Conservation (phyloP, 768 basidiomycete genomes). For the Coprinopsis marcescibilis region DNA sequence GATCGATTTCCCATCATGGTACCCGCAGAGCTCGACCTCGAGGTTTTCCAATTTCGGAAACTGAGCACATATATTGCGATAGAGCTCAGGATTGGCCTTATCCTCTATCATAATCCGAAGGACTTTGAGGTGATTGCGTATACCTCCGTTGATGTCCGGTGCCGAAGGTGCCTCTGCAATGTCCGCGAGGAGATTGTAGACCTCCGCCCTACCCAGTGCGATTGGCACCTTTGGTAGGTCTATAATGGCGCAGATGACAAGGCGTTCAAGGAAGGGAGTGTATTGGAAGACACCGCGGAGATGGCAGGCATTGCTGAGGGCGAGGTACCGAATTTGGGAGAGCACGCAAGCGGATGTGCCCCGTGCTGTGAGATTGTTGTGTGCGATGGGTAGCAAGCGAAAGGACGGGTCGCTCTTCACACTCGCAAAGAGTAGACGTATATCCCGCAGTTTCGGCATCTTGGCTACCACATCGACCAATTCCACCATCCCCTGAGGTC, state of each 20-base stretch:
- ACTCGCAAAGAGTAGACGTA: conserved; percentile 30
- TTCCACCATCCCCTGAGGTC: conserved; percentile 18
- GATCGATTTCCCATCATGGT: conserved; percentile 33
- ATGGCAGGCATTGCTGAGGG: conserved; percentile 33
- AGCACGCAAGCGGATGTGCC: conserved; percentile 21
- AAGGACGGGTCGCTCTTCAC: conserved; percentile 22
- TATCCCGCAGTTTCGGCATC: conserved; percentile 29
- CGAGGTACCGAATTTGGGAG: conserved; percentile 27
- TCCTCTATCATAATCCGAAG: conserved; percentile 38
- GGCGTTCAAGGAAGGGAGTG: conserved; percentile 24
- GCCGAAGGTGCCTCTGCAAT: conserved; percentile 12
- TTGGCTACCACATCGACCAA: conserved; percentile 27
- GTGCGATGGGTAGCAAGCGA: conserved; percentile 17
- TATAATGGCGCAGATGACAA: conserved; percentile 33
- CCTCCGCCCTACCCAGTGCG: conserved; percentile 26
- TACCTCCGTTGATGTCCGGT: neutral
- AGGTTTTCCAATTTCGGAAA: conserved; percentile 32
- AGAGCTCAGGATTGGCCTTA: conserved; percentile 28
- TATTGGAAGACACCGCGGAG: conserved; percentile 25
- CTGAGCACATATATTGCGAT: conserved; percentile 23
- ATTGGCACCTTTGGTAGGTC: conserved; percentile 31
- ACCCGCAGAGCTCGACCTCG: conserved; percentile 38
- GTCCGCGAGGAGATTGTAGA: conserved; percentile 27
- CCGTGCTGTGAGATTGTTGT: conserved; percentile 12
- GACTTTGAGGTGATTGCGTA: conserved; percentile 19